Conservation (phyloP, 2,329 filamentous ascomycete genomes). For the Cryphonectria radicalis region DNA sequence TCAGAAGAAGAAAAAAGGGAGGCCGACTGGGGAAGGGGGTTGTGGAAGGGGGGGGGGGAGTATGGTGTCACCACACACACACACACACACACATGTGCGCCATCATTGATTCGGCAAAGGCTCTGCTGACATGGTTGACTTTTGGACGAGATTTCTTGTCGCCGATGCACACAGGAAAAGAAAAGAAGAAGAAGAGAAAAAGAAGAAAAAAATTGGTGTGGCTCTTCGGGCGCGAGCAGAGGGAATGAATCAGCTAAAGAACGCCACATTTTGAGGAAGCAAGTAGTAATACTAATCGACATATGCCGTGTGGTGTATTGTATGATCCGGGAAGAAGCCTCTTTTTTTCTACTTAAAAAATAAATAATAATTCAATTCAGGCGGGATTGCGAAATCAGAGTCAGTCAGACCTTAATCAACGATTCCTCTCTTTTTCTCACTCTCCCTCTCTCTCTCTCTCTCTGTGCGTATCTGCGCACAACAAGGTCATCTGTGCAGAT, state of each 20-base stretch:
- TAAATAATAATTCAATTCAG: neutral
- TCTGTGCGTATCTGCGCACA: neutral
- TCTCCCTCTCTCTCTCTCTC: too few relatives aligned
- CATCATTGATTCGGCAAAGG: conserved; percentile 11
- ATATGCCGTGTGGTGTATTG: conserved; percentile 19
- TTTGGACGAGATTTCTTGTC: neutral
- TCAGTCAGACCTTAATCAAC: conserved; percentile 26
- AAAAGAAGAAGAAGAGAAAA: neutral
- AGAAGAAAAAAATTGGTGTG: conserved; percentile 12
- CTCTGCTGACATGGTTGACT: conserved; percentile 18
- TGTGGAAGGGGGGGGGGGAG: neutral
- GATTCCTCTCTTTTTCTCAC: conserved; percentile 9
- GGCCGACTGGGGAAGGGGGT: too few relatives aligned
- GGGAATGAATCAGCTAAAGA: too few relatives aligned
- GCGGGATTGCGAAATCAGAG: conserved; percentile 11
- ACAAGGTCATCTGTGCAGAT: conserved; percentile 14
- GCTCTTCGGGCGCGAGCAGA: neutral
- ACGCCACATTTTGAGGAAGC: neutral
- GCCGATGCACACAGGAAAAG: neutral
- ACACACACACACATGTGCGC: conserved; percentile 6
- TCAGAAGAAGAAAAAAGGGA: neutral
- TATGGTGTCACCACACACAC: conserved; percentile 9
- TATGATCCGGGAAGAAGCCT: neutral
- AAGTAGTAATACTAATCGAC: conserved; percentile 7
- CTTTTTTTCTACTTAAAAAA: neutral